phyloP scores from a whole-genome alignment of 768 basidiomycete genomes.

The Psilocybe cubensis region DNA sequence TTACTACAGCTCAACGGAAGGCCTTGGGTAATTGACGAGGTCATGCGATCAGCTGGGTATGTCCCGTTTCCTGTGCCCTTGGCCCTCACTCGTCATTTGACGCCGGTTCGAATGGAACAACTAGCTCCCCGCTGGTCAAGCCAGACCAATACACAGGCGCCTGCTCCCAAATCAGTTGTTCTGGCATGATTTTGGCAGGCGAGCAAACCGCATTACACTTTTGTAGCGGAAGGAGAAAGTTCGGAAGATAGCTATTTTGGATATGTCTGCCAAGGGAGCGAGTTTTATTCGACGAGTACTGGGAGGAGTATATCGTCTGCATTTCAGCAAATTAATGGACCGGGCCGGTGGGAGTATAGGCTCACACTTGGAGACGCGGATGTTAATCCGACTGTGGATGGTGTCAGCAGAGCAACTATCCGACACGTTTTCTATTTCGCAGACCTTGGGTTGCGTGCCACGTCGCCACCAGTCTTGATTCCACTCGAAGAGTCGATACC shows the following conservation, averaged over 20 bases:
- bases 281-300: constrained; percentile 1
- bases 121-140: neutral
- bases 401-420: neutral
- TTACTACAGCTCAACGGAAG: neutral
- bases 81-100: neutral
- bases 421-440: neutral
- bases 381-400: neutral
- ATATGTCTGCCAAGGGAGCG: neutral
- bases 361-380: neutral
- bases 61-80: neutral
- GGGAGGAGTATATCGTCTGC: too few species aligned
- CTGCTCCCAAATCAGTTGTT: neutral
- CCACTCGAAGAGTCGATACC: neutral
- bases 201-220: neutral
- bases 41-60: neutral
- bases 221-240: neutral
- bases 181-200: neutral
- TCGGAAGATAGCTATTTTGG: neutral
- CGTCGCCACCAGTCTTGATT: neutral
- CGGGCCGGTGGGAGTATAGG: neutral
- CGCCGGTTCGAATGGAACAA: neutral
- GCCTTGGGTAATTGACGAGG: neutral
- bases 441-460: neutral
- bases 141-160: neutral
- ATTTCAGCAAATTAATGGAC: neutral